Base-by-base conservation (phyloP, 257 asterid genomes). In the Nicotiana otophora region DNA sequence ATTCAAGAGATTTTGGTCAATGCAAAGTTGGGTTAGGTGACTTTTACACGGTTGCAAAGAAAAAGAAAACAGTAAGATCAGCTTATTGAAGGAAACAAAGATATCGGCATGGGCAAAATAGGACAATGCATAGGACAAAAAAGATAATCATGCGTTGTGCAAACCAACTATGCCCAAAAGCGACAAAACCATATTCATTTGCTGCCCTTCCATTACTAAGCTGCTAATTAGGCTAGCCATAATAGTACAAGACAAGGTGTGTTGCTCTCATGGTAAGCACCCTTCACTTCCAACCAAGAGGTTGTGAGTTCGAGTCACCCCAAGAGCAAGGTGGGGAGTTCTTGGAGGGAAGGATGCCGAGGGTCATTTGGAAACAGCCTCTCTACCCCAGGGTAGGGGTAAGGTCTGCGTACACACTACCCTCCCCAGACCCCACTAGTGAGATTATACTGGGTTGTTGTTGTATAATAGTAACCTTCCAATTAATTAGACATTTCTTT, bases 21-120 rank as follows among this genome's bases (percentile, higher is more conserved):
- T 48, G 42, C 5, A 48, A 23, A 48, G 42, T 74, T 74, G 63
- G 62, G 62, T 74, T 74, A 51, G 80, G 80, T 74, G 42, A 51
- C 46, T 74, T 74, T 74, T 26, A 14, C 62, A 74, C 26, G 58
- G 80, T 26, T 48, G 39, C 26, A 74, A 74, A 74, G 63, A 7
- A 57, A 57, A 26, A 74, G 28, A 48, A 70, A 23, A 74, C 19
- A 69, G 51, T 48, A 74, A 72, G 60, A 72, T 46, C 7, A 46
- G 14, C 36, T 72, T 42, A 46, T 48, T 48, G 42, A 74, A 74
- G 80, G 20, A 74, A 74, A 74, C 80, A 48, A 74, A 74, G 63
- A 14, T 16, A 74, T 48, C 15, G 42, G 16, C 42, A 48, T 74
- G 80, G 42, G 26, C 26, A 74, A 26, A 72, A 74, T 48, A 15